Evolutionary conservation across 164 flowering plant species (phyloP).

Genomic region (Nymphaea colorata): DNA sequence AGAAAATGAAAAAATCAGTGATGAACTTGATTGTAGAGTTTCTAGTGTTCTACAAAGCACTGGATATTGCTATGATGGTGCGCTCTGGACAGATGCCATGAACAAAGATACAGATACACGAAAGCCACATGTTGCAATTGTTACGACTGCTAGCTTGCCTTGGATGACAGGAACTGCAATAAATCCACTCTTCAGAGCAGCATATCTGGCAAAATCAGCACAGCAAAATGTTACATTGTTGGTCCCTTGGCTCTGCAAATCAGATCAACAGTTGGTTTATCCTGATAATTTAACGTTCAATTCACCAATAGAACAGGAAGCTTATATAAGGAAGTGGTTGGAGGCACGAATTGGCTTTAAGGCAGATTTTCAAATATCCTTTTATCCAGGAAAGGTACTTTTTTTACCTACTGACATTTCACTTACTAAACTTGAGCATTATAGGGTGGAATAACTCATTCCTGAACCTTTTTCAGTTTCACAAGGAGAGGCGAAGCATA

Average conservation of each 20-base stretch:
- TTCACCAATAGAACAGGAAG: slow-evolving; percentile 91
- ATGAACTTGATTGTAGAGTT: slow-evolving; percentile 77
- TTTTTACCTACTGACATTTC: neutral
- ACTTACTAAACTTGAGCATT: no score
- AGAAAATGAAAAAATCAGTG: slow-evolving; percentile 44
- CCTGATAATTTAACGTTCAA: slow-evolving; percentile 70
- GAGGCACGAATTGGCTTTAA: slow-evolving; percentile 91
- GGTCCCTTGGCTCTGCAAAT: slow-evolving; percentile 94
- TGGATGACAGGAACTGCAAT: slow-evolving; percentile 99
- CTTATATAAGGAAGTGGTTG: slow-evolving; percentile 80
- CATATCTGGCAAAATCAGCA: slow-evolving; percentile 77
- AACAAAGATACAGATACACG: slow-evolving; percentile 33
- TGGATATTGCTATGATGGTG: slow-evolving; percentile 92
- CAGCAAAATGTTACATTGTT: slow-evolving; percentile 82
- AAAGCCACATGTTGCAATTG: slow-evolving; percentile 86
- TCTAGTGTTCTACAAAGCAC: slow-evolving; percentile 90
- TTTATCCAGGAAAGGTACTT: slow-evolving; percentile 95
- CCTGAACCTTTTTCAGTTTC: slow-evolving; percentile 33
- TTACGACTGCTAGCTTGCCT: slow-evolving; percentile 98
- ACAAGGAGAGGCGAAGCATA: slow-evolving; percentile 65
- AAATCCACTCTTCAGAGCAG: slow-evolving; percentile 95
- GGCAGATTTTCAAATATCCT: slow-evolving; percentile 79
- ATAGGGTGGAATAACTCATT: neutral
- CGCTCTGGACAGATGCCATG: slow-evolving; percentile 53
- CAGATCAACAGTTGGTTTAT: slow-evolving; percentile 90